Percentiles rank a stretch among this genome's conserved stretches.
phyloP scores from a whole-genome alignment of 2,329 filamentous ascomycete genomes.

The Pseudogymnoascus sp. region DNA sequence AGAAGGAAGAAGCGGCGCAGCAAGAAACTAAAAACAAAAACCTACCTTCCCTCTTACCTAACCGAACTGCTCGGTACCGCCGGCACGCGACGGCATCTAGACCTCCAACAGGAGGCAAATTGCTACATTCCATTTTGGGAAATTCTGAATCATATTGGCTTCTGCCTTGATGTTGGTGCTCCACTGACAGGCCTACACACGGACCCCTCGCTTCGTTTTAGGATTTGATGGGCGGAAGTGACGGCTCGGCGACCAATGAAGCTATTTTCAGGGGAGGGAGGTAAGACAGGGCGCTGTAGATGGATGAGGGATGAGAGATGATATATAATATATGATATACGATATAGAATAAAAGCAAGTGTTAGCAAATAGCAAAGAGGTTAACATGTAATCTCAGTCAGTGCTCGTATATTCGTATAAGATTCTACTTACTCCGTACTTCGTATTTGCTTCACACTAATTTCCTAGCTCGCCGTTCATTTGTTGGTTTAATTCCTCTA shows the following conservation, averaged over 20 bases:
- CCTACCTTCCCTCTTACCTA: not conserved
- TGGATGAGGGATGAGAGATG: not conserved
- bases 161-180: not conserved
- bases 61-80: not conserved
- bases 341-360: too few relatives aligned
- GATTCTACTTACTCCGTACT: not conserved
- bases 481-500: not conserved
- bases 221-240: not conserved
- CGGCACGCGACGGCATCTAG: not conserved
- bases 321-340: not conserved
- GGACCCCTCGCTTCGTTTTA: not conserved
- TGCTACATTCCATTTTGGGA: not conserved
- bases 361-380: too few relatives aligned
- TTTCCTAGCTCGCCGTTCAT: not conserved
- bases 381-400: too few relatives aligned
- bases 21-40: not conserved
- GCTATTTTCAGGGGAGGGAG: not conserved
- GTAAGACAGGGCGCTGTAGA: not conserved
- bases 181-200: not conserved
- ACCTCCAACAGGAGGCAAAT: not conserved
- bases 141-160: not conserved
- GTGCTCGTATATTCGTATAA: too few relatives aligned
- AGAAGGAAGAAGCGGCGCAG: not conserved
- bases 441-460: not conserved
- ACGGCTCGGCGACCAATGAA: not conserved